Evolutionary conservation across 345 rosid species (phyloP), one percentile per base, ranked within the genome.

Genomic region (Salix brachista): DNA sequence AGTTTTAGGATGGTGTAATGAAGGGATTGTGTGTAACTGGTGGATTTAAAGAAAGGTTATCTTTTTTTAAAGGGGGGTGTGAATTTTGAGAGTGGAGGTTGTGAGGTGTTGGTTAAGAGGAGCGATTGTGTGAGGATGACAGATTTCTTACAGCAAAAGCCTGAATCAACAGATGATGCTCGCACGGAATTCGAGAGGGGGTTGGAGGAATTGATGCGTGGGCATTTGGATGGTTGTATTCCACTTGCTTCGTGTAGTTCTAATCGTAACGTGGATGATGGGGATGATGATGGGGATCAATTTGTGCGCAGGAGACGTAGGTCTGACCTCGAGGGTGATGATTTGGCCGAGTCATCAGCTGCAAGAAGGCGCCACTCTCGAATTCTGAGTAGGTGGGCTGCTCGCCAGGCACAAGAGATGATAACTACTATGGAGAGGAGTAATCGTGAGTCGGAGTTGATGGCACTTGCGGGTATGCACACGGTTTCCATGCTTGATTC

Each of bases 321-420:
- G 88, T 90, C 99, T 28, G 94, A 91, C 68, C 93, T 90, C 3
- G 97, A 91, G 77, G 97, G 96, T 0, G 97, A 93, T 70, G 90
- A 93, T 80, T 76, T 93, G 75, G 99, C 97, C 0, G 99, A 96
- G 91, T 90, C 99, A 2, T 96, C 98, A 0, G 97, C 97, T 54
- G 97, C 94, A 0, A 88, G 97, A 83, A 80, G 97, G 83, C 92
- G 97, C 30, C 97, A 91, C 67, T 92, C 99, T 0, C 86, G 93
- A 46, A 92, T 96, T 77, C 77, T 92, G 81, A 91, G 97, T 78
- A 80, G 88, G 66, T 96, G 98, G 99, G 99, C 97, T 72, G 99
- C 98, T 2, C 83, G 99, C 71, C 99, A 94, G 76, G 99, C 99
- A 19, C 98, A 94, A 82, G 97, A 96, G 81, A 94, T 96, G 98